Evolutionary conservation across 768 basidiomycete species (phyloP).

Genomic region (Kwoniella heveanensis): DNA sequence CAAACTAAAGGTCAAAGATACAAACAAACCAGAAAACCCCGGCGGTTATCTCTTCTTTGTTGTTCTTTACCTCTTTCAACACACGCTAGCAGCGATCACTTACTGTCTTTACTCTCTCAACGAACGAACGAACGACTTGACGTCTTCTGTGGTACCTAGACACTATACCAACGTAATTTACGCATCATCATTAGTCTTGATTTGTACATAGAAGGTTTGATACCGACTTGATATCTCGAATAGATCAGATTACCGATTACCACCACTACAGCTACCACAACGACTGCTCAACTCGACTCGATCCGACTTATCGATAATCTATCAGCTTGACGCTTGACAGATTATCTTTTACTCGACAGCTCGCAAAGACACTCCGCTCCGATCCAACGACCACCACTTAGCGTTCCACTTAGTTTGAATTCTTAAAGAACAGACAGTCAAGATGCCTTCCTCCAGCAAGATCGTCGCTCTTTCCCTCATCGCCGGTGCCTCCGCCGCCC

Average conservation of each 20-base stretch:
- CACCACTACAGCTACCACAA: neutral
- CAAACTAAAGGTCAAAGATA: constrained; percentile 2
- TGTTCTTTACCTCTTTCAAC: neutral
- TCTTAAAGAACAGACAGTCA: constrained; percentile 3
- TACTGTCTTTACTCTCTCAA: constrained; percentile 26
- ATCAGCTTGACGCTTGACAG: constrained; percentile 15
- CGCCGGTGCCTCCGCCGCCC: constrained; percentile 22
- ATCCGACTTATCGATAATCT: neutral
- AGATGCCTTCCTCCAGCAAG: constrained; percentile 21
- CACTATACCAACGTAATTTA: neutral
- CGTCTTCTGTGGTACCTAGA: neutral
- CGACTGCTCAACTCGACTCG: neutral
- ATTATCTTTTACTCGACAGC: neutral
- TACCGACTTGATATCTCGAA: constrained; percentile 1
- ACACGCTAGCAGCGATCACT: constrained; percentile 31
- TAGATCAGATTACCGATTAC: neutral
- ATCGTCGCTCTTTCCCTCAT: constrained; percentile 26
- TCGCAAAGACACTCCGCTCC: neutral
- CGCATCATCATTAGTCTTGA: neutral
- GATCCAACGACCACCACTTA: neutral
- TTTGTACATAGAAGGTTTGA: constrained; percentile 4
- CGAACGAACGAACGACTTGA: constrained; percentile 2
- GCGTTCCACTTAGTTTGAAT: neutral
- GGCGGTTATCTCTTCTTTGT: neutral
- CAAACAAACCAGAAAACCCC: neutral